A percentile compares a stretch with the other conserved stretches of the same genome.
These are phyloP conservation scores for Lyophyllum semitale DNA, from an alignment of 768 basidiomycete genomes.

Conservation along the genomic window DNA sequence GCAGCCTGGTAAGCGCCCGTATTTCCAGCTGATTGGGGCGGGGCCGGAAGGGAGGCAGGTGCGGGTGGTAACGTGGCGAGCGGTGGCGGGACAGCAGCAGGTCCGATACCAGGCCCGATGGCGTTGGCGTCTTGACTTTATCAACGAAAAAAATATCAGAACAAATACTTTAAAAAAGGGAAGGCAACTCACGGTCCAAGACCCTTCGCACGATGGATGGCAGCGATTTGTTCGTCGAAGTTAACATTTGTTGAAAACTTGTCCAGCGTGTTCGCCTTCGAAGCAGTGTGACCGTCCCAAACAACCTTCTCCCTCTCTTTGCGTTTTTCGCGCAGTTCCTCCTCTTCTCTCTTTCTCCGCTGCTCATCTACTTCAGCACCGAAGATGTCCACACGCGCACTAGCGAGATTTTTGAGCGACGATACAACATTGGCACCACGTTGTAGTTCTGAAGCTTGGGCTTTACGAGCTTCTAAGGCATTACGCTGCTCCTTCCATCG, in stretches of 20 bases:
- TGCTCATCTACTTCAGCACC: constrained; percentile 94
- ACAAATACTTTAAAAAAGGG: constrained; percentile 3
- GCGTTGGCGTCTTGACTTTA: constrained; percentile 72
- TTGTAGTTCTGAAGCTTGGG: constrained; percentile 84
- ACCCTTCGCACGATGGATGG: constrained; percentile 92
- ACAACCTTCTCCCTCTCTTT: constrained; percentile 94
- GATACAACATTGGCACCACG: constrained; percentile 92
- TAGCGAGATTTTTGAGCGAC: constrained; percentile 90
- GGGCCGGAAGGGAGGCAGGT: constrained; percentile 73
- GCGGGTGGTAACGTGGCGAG: constrained; percentile 67
- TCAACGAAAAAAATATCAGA: constrained; percentile 15
- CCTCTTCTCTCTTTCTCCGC: constrained; percentile 82
- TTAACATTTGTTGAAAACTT: constrained; percentile 93
- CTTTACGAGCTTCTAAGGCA: constrained; percentile 84
- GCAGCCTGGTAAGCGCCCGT: constrained; percentile 73
- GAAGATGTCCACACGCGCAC: constrained; percentile 97
- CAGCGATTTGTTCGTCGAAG: constrained; percentile 97
- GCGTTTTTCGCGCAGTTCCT: constrained; percentile 76
- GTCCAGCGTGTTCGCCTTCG: constrained; percentile 89
- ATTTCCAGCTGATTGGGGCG: constrained; percentile 52
- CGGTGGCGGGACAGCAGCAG: constrained; percentile 70
- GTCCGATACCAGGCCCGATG: constrained; percentile 87
- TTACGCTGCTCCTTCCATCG: constrained; percentile 98
- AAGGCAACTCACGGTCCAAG: constrained; percentile 70
- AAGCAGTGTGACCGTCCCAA: constrained; percentile 98